Base-by-base conservation (phyloP, 805 yeast species). In the Yarrowia phangngaensis region DNA sequence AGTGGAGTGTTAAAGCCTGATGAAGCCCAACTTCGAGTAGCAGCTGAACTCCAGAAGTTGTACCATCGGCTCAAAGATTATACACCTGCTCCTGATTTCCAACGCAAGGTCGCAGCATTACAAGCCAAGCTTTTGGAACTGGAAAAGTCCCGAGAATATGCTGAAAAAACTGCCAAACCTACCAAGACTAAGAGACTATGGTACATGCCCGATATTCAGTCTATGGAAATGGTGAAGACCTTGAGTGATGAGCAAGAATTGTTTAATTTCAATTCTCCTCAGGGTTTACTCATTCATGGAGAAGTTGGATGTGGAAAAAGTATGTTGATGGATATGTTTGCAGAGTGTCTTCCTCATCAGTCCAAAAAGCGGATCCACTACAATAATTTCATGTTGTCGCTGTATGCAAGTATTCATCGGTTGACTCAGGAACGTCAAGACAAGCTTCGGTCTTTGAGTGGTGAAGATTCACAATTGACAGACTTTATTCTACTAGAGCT, bases 331-430 rank as follows among this genome's bases (percentile, higher is more conserved):
- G 87, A 82, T 55, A 74, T 82, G 15, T 82, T 82, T 64, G 86
- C 87, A 1, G 68, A 69, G 38, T 70, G 81, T 1, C 65, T 82
- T 20, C 89, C 88, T 0, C 76, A 78, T 53, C 66, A 68, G 17
- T 73, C 80, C 1, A 82, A 82, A 55, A 71, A 76, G 64, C 66
- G 89, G 50, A 79, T 85, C 79, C 89, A 82, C 59, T 82, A 79
- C 58, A 76, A 77, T 55, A 79, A 75, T 55, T 82, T 82, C 58
- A 82, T 82, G 59, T 66, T 81, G 4, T 79, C 84, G 81, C 77
- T 82, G 1, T 80, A 74, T 55, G 68, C 71, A 23, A 80, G 80
- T 58, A 80, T 82, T 56, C 83, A 81, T 58, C 53, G 60, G 4
- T 72, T 79, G 29, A 74, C 76, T 51, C 65, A 71, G 40, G 69